These are phyloP conservation scores for Aegilops umbellulata DNA, from an alignment of 176 grass and related monocot genomes.

Conservation along the genomic window DNA sequence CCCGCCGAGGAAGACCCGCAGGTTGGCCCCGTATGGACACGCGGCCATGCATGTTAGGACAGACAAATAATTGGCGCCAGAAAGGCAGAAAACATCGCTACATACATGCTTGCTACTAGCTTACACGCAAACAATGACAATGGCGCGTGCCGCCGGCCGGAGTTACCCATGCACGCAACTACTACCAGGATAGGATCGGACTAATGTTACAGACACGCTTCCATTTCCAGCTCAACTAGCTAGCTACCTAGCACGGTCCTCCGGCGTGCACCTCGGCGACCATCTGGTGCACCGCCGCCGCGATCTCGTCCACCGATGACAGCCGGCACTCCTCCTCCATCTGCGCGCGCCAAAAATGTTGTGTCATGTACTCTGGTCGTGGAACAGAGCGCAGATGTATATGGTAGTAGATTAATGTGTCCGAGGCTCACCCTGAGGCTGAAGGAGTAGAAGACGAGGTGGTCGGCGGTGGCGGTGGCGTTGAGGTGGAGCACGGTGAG, in stretches of 20 bases:
- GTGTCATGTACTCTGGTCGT: background rate
- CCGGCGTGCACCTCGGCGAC: conserved; percentile 26
- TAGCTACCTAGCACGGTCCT: conserved; percentile 24
- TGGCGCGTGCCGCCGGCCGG: background rate
- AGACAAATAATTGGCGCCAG: conserved; percentile 17
- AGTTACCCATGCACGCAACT: background rate
- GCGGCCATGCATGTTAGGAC: background rate
- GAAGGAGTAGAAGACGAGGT: conserved; percentile 41
- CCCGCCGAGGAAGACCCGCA: background rate
- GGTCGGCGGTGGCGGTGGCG: conserved; percentile 41
- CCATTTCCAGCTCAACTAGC: background rate
- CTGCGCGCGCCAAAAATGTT: conserved; percentile 29
- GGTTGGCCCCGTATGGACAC: conserved; percentile 1
- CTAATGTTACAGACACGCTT: conserved; percentile 13
- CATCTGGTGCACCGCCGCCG: conserved; percentile 66
- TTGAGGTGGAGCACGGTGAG: conserved; percentile 64
- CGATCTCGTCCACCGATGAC: conserved; percentile 69
- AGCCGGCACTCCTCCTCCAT: conserved; percentile 67
- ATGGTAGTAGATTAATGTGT: background rate
- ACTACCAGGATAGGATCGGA: background rate
- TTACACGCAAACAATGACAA: conserved; percentile 52
- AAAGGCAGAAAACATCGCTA: conserved; percentile 23
- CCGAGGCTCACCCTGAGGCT: conserved; percentile 42
- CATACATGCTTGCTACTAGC: conserved; percentile 16
- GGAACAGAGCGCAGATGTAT: background rate